Evolutionary conservation across 805 yeast genomes (phyloP).

Genomic region (Candida dajiaensis): DNA sequence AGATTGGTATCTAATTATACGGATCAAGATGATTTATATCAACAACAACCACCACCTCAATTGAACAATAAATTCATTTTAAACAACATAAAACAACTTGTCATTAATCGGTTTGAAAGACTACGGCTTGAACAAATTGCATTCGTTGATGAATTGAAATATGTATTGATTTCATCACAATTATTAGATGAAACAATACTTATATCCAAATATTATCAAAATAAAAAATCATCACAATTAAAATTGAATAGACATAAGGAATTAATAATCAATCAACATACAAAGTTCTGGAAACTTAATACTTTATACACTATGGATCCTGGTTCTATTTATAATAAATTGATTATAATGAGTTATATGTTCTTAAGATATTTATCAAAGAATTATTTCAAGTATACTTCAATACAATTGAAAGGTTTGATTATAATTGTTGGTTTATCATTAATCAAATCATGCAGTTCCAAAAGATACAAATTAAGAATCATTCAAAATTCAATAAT

Average conservation of each 20-base stretch:
- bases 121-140: conserved; percentile 6
- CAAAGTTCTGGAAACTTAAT: not conserved
- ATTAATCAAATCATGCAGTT: conserved; percentile 3
- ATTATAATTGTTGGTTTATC: conserved; percentile 5
- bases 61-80: not conserved
- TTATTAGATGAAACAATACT: conserved; percentile 35
- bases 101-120: not conserved
- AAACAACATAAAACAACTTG: not conserved
- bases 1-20: not conserved
- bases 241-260: not conserved
- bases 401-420: conserved; percentile 1
- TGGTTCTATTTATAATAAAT: not conserved
- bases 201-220: conserved; percentile 20
- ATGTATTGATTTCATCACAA: conserved; percentile 42
- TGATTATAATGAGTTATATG: not conserved
- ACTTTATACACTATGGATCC: not conserved
- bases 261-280: not conserved
- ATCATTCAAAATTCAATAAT: conserved; percentile 11
- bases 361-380: conserved; percentile 1
- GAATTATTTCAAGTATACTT: conserved; percentile 1
- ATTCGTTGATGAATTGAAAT: conserved; percentile 47
- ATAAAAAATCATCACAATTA: conserved; percentile 11
- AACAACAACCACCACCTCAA: no score
- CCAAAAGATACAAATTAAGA: conserved; percentile 3
- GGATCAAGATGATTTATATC: not conserved